Evolutionary conservation across 2,329 filamentous ascomycete species (phyloP).

Genomic region (Thyridium curvatum): DNA sequence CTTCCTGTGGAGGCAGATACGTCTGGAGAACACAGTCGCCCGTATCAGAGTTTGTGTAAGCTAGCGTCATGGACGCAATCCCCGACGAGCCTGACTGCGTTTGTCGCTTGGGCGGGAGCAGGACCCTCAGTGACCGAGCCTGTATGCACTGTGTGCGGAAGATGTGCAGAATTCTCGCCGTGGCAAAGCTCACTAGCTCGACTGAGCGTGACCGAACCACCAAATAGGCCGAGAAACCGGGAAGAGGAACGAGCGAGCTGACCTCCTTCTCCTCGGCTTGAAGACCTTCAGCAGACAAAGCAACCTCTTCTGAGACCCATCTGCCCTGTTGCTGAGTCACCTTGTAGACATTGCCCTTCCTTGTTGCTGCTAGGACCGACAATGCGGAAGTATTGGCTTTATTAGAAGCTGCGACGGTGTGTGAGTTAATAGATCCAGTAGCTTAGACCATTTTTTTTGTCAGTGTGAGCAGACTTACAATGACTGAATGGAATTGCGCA

Average conservation of each 20-base stretch:
- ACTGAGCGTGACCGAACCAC: slow-evolving; percentile 50
- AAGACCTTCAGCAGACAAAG: slow-evolving; percentile 19
- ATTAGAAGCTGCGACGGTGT: slow-evolving; percentile 8
- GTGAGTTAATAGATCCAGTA: too few species aligned
- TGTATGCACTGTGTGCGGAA: slow-evolving; percentile 54
- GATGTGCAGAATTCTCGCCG: slow-evolving; percentile 50
- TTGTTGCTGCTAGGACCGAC: slow-evolving; percentile 41
- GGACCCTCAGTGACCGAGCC: slow-evolving; percentile 52
- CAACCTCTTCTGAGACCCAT: slow-evolving; percentile 46
- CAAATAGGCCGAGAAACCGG: slow-evolving; percentile 53
- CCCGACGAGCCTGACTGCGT: slow-evolving; percentile 49
- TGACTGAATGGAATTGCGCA: slow-evolving; percentile 31
- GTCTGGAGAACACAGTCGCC: slow-evolving; percentile 60
- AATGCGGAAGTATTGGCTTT: slow-evolving; percentile 14
- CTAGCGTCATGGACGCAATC: slow-evolving; percentile 56
- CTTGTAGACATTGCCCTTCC: slow-evolving; percentile 43
- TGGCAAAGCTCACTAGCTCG: slow-evolving; percentile 55
- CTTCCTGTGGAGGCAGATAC: slow-evolving; percentile 48
- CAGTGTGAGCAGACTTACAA: slow-evolving; percentile 17
- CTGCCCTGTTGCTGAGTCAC: slow-evolving; percentile 31
- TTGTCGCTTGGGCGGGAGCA: slow-evolving; percentile 45
- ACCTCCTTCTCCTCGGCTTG: slow-evolving; percentile 34
- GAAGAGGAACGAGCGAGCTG: slow-evolving; percentile 52
- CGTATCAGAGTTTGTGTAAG: slow-evolving; percentile 53
- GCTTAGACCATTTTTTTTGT: too few species aligned